phyloP scores from a whole-genome alignment of 257 asterid species.

The Nicotiana benthamiana region DNA sequence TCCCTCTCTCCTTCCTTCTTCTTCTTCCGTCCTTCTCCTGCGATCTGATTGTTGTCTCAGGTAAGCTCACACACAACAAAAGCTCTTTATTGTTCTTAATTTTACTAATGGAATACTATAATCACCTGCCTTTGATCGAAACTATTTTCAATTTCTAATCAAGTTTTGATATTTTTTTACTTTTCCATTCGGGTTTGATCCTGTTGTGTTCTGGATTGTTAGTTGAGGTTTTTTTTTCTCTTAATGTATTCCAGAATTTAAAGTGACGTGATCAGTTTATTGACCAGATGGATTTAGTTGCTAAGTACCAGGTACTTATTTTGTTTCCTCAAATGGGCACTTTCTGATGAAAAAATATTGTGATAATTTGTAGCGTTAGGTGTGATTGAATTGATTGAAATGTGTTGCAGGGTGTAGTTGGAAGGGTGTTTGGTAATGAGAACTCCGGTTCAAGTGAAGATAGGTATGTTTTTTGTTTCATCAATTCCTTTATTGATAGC shows the following conservation, averaged over 20 bases:
- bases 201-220: neutral
- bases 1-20: conserved; percentile 6
- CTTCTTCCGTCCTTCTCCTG: conserved; percentile 7
- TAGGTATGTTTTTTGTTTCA: conserved; percentile 36
- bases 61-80: neutral
- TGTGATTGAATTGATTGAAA: conserved; percentile 12
- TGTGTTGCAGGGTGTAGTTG: conserved; percentile 74
- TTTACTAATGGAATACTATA: too few relatives aligned
- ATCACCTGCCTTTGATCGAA: neutral
- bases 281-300: conserved; percentile 63
- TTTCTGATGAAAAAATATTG: neutral
- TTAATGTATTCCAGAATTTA: conserved; percentile 34
- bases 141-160: neutral
- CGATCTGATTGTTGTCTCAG: conserved; percentile 3
- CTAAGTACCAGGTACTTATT: conserved; percentile 76
- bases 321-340: neutral
- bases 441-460: conserved; percentile 67
- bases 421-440: conserved; percentile 84
- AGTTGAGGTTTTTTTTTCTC: neutral
- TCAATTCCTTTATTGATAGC: neutral
- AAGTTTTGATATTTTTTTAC: neutral
- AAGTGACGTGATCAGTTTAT: conserved; percentile 19
- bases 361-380: neutral
- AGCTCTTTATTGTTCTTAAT: too few relatives aligned
- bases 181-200: neutral